Percentiles rank a stretch among this genome's conserved stretches.
These are phyloP conservation scores for Hamamelis virginiana DNA, from an alignment of 164 flowering plant species.

Conservation along the genomic window DNA sequence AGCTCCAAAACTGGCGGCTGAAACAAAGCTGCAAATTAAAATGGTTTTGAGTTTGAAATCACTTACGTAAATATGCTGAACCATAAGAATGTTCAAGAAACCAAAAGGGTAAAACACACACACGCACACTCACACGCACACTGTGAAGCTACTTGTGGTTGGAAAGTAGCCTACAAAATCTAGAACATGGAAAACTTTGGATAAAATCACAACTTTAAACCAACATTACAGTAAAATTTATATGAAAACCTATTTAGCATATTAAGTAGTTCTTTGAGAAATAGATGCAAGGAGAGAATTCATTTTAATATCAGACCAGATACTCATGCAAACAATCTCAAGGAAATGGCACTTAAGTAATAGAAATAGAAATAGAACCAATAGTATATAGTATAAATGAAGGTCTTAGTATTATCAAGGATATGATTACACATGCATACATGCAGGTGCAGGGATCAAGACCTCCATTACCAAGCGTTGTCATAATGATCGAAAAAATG, in stretches of 20 bases:
- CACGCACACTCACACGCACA: too few relatives aligned
- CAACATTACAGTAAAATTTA: neutral
- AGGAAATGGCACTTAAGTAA: too few relatives aligned
- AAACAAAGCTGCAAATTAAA: constrained; percentile 70
- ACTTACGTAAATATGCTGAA: neutral
- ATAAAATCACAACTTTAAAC: too few relatives aligned
- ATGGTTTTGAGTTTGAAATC: neutral
- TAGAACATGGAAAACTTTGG: too few relatives aligned
- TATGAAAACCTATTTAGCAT: neutral
- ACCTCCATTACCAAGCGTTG: too few relatives aligned
- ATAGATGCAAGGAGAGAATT: neutral
- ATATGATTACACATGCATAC: too few relatives aligned
- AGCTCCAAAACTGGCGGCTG: constrained; percentile 83
- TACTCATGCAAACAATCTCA: neutral
- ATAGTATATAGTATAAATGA: too few relatives aligned
- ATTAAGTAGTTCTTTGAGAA: neutral
- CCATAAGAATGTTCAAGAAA: neutral
- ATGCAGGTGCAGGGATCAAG: too few relatives aligned
- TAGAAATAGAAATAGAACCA: neutral
- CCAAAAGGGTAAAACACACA: neutral
- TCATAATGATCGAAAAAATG: too few relatives aligned
- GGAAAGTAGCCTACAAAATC: too few relatives aligned
- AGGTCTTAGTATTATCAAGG: too few relatives aligned
- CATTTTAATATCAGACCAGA: neutral
- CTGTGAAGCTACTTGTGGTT: too few relatives aligned